A percentile compares a stretch with the other conserved stretches of the same genome.
These are phyloP conservation scores for Marsdenia floribunda DNA, from an alignment of 257 asterid species.

Conservation along the genomic window DNA sequence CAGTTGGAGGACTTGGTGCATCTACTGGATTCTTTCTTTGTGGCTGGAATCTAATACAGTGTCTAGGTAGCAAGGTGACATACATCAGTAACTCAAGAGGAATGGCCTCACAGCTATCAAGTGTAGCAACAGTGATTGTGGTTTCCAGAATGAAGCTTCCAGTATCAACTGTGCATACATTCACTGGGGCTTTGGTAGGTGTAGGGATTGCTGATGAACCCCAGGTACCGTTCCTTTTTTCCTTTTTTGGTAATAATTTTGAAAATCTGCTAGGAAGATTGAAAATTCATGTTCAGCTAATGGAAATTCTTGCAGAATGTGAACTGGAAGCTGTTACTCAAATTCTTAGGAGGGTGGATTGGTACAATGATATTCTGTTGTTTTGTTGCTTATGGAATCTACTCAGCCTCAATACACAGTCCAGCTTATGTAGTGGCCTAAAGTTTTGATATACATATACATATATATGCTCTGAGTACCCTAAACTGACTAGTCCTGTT, in stretches of 20 bases:
- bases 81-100: constrained; percentile 3
- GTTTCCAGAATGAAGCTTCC: constrained; percentile 7
- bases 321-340: constrained; percentile 14
- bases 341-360: constrained; percentile 16
- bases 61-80: constrained; percentile 4
- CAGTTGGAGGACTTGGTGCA: constrained; percentile 10
- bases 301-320: constrained; percentile 13
- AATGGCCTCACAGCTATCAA: constrained; percentile 6
- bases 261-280: neutral
- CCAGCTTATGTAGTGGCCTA: constrained; percentile 16
- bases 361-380: constrained; percentile 8
- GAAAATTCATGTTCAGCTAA: neutral
- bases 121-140: neutral
- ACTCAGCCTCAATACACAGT: constrained; percentile 6
- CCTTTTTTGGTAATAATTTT: too few species aligned
- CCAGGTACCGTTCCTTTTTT: neutral
- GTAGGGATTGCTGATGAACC: constrained; percentile 8
- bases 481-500: neutral
- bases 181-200: neutral
- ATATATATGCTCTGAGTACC: too few species aligned
- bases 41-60: constrained; percentile 2
- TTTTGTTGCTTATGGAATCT: constrained; percentile 16
- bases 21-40: neutral
- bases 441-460: neutral
- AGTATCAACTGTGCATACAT: constrained; percentile 7